Evolutionary conservation across 2,329 filamentous ascomycete species (phyloP).

Genomic region (Fusarium buxicola): DNA sequence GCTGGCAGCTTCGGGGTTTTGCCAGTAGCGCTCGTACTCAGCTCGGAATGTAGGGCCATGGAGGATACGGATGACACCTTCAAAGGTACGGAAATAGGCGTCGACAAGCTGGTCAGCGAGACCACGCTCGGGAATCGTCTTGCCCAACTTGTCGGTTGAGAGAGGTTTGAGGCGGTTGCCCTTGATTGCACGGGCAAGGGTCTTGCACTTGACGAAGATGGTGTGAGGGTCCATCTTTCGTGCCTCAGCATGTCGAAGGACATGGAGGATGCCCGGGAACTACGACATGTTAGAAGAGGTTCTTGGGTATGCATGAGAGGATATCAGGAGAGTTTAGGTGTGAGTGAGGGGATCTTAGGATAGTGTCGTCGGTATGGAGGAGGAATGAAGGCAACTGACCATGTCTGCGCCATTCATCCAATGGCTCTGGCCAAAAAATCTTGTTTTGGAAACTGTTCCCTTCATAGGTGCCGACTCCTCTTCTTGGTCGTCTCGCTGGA

Average conservation of each 20-base stretch:
- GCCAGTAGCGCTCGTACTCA: slow-evolving; percentile 65
- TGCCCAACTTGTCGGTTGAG: slow-evolving; percentile 53
- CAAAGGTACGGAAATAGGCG: slow-evolving; percentile 66
- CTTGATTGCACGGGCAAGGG: slow-evolving; percentile 57
- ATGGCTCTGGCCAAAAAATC: slow-evolving; percentile 62
- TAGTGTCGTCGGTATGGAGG: neutral
- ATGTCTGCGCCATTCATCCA: slow-evolving; percentile 60
- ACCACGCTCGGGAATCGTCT: slow-evolving; percentile 52
- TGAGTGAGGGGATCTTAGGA: neutral
- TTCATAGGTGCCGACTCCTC: slow-evolving; percentile 39
- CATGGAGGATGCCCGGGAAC: slow-evolving; percentile 47
- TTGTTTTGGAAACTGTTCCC: slow-evolving; percentile 56
- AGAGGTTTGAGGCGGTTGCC: slow-evolving; percentile 52
- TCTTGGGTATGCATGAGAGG: neutral
- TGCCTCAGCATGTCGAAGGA: slow-evolving; percentile 44
- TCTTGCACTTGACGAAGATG: slow-evolving; percentile 55
- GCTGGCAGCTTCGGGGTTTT: slow-evolving; percentile 53
- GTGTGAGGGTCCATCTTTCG: slow-evolving; percentile 48
- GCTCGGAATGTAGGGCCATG: slow-evolving; percentile 67
- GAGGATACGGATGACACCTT: slow-evolving; percentile 67
- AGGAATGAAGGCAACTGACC: slow-evolving; percentile 47
- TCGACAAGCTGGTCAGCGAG: slow-evolving; percentile 64
- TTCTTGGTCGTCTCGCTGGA: neutral
- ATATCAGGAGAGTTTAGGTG: neutral
- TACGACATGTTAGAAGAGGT: slow-evolving; percentile 28